A percentile compares a stretch with the other conserved stretches of the same genome.
These are phyloP conservation scores for Leccinum boreale DNA, from an alignment of 768 basidiomycete genomes.

Conservation along the genomic window DNA sequence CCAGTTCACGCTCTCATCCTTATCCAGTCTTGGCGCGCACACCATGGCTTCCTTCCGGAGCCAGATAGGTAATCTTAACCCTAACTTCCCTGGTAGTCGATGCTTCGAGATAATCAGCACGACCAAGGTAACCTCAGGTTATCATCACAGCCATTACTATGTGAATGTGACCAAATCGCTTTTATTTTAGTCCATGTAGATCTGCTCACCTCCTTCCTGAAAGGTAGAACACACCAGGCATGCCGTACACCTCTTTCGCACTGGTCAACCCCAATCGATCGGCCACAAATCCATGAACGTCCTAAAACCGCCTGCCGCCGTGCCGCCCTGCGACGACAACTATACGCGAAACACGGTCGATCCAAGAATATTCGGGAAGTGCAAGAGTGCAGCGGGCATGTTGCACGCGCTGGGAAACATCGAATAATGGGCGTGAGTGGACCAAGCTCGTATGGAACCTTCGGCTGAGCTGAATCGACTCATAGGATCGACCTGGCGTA, in stretches of 20 bases:
- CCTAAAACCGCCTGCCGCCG: constrained; percentile 55
- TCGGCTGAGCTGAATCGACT: not conserved
- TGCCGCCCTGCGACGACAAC: constrained; percentile 45
- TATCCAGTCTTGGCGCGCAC: constrained; percentile 1
- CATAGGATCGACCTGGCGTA: not conserved
- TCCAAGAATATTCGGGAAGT: constrained; percentile 53
- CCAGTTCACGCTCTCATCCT: constrained; percentile 14
- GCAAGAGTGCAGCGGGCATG: constrained; percentile 47
- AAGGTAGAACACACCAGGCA: constrained; percentile 65
- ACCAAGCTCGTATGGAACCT: no score
- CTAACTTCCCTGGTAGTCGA: no score
- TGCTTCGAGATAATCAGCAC: no score
- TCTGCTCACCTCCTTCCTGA: not conserved
- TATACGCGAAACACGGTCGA: constrained; percentile 52
- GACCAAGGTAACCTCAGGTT: no score
- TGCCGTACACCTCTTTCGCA: constrained; percentile 66
- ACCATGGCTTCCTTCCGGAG: not conserved
- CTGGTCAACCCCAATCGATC: constrained; percentile 65
- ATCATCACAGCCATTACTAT: no score
- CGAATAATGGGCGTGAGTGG: not conserved
- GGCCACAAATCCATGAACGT: constrained; percentile 49
- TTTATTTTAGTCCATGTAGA: not conserved
- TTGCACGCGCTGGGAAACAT: not conserved
- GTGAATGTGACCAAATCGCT: no score
- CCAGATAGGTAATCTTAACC: no score